Evolutionary conservation across 2,329 filamentous ascomycete genomes (phyloP), one percentile per base, ranked within the genome.

Genomic region (Alternaria sp.): DNA sequence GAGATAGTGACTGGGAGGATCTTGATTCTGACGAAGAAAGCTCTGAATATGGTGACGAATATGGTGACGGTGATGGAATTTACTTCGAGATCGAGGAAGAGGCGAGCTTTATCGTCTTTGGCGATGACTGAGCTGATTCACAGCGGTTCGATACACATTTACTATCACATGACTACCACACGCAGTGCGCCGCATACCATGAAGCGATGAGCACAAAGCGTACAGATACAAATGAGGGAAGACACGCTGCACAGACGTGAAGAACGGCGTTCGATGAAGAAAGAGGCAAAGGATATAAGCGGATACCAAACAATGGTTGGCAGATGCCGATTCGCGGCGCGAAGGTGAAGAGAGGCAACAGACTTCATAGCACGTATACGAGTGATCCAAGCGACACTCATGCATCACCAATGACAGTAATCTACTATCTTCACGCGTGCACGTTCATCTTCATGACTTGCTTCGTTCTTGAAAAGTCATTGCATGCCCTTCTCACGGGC

Each of bases 1-100:
- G 61, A 11, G 68, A 71, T 5, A 67, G 62, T 46, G 69, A 72
- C 45, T 72, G 69, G 69, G 71, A 73, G 46, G 66, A 68, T n/a
- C 38, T 67, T 30, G 64, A 48, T 16, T 60, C 58, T 22, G 58
- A 57, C 25, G 54, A 56, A 4, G 45, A 59, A 22, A 41, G 40
- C 27, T 36, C 30, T 20, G 52, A 66, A 22, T 57, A 53, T 12
- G 64, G 68, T n/a, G 65, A 66, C 4, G 65, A 68, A 8, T 57
- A 53, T 14, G 64, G 68, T 14, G 65, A 66, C 2, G 65, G 60
- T 32, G 43, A 34, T 38, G 44, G 54, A 30, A 55, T 66, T 14
- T 65, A 61, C 36, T 68, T 65, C 34, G 64, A 71, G 25, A 50
- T 60, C 12, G 66, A 69, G 3, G 66, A 70, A 6, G 63, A 69